These are phyloP conservation scores for Chaetoceros muelleri DNA, from an alignment of 108 stramenopile genomes.

Conservation along the genomic window DNA sequence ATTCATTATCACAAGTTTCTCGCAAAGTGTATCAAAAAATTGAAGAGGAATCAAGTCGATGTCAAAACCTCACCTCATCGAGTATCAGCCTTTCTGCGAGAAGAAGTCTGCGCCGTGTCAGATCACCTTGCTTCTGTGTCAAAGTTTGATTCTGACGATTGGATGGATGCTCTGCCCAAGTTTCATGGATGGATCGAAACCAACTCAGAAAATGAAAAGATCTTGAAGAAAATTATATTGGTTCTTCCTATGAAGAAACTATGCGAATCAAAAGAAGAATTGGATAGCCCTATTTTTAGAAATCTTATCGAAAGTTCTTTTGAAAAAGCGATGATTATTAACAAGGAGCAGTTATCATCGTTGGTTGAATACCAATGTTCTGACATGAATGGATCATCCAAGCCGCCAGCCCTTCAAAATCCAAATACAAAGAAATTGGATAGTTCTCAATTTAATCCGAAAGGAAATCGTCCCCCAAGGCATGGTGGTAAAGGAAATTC, in stretches of 20 bases:
- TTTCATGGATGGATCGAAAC: constrained; percentile 70
- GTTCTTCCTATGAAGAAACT: constrained; percentile 41
- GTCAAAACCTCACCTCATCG: constrained; percentile 64
- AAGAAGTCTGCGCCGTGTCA: constrained; percentile 80
- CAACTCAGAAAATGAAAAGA: constrained; percentile 20
- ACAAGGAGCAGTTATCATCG: constrained; percentile 61
- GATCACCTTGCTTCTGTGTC: constrained; percentile 78
- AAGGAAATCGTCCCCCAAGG: no score
- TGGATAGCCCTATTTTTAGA: constrained; percentile 52
- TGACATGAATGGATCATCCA: no score
- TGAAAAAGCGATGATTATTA: constrained; percentile 54
- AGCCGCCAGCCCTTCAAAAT: no score
- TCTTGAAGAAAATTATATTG: constrained; percentile 29
- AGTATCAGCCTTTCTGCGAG: constrained; percentile 72
- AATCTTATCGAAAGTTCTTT: constrained; percentile 67
- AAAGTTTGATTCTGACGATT: constrained; percentile 70
- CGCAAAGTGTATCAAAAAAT: constrained; percentile 83
- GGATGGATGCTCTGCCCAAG: constrained; percentile 58
- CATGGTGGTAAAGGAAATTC: no score
- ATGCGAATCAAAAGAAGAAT: constrained; percentile 39
- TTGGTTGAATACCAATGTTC: no score
- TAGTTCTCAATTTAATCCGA: no score
- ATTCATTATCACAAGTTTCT: constrained; percentile 90
- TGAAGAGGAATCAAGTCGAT: constrained; percentile 79
- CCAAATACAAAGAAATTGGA: no score